Percentiles rank a stretch among this genome's conserved stretches.
Evolutionary conservation across 2,329 filamentous ascomycete genomes (phyloP).

Genomic region (Clathrospora elynae): DNA sequence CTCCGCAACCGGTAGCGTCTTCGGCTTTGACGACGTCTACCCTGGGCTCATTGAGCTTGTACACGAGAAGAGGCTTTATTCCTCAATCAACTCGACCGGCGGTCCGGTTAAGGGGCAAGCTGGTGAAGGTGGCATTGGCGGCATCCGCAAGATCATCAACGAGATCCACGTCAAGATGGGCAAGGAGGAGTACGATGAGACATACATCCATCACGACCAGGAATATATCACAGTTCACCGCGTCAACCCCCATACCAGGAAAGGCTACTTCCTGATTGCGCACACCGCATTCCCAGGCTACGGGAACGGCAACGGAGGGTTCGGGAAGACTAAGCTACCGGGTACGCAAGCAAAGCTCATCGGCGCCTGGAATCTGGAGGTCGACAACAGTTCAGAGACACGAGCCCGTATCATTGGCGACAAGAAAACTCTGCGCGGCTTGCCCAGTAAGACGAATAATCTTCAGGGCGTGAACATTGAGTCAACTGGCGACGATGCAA

Average conservation of each 20-base stretch:
- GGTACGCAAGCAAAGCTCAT: conserved; percentile 86
- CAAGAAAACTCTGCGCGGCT: conserved; percentile 72
- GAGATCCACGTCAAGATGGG: conserved; percentile 96
- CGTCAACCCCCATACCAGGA: conserved; percentile 88
- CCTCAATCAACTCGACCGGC: conserved; percentile 71
- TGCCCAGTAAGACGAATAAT: conserved; percentile 81
- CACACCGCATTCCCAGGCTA: conserved; percentile 95
- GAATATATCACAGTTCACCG: conserved; percentile 97
- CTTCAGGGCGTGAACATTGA: conserved; percentile 76
- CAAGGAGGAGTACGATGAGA: conserved; percentile 90
- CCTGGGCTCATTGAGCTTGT: conserved; percentile 92
- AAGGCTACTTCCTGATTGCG: conserved; percentile 93
- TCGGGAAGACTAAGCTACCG: conserved; percentile 77
- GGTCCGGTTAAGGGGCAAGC: conserved; percentile 66
- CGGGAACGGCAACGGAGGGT: conserved; percentile 78
- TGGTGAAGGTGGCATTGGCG: conserved; percentile 82
- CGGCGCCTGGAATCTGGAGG: conserved; percentile 90
- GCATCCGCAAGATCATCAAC: conserved; percentile 90
- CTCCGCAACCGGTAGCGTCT: conserved; percentile 91
- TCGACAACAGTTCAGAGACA: conserved; percentile 75
- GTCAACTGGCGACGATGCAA: conserved; percentile 72
- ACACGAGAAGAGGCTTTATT: conserved; percentile 82
- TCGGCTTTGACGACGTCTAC: conserved; percentile 97
- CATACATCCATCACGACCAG: conserved; percentile 93
- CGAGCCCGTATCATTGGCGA: conserved; percentile 70